phyloP scores from a whole-genome alignment of 441 rosid genomes.

The Raphanus hybrid region DNA sequence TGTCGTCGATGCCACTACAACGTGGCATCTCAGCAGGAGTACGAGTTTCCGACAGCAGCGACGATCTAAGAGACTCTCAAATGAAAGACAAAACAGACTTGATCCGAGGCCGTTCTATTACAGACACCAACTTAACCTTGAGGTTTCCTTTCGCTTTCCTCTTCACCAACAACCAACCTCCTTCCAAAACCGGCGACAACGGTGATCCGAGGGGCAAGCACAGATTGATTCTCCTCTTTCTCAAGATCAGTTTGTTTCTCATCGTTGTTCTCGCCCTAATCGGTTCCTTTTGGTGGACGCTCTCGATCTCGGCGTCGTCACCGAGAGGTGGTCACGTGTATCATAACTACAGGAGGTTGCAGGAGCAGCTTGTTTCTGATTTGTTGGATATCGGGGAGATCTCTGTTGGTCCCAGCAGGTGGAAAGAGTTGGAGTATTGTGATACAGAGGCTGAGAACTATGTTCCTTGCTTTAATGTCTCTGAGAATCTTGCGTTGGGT shows the following conservation, averaged over 20 bases:
- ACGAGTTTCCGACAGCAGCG: slow-evolving; percentile 69
- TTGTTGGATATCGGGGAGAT: slow-evolving; percentile 94
- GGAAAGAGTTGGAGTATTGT: slow-evolving; percentile 84
- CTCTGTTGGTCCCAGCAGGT: slow-evolving; percentile 75
- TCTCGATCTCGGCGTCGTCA: slow-evolving; percentile 64
- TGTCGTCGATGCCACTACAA: slow-evolving; percentile 80
- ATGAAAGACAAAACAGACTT: slow-evolving; percentile 70
- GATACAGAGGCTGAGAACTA: slow-evolving; percentile 65
- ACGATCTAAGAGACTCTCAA: slow-evolving; percentile 77
- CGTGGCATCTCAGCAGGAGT: slow-evolving; percentile 73
- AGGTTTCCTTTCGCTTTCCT: slow-evolving; percentile 67
- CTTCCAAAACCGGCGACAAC: slow-evolving; percentile 75
- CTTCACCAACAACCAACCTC: slow-evolving; percentile 49
- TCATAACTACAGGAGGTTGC: slow-evolving; percentile 82
- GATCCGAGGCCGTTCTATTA: slow-evolving; percentile 47
- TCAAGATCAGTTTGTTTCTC: slow-evolving; percentile 77
- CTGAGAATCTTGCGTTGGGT: slow-evolving; percentile 52
- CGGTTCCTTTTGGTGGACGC: slow-evolving; percentile 98
- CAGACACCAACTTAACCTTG: slow-evolving; percentile 44
- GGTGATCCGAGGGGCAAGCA: slow-evolving; percentile 81
- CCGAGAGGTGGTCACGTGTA: slow-evolving; percentile 79
- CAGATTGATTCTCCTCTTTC: slow-evolving; percentile 58
- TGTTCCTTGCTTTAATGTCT: slow-evolving; percentile 86
- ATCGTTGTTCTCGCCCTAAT: slow-evolving; percentile 70
- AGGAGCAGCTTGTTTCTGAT: slow-evolving; percentile 90